Evolutionary conservation across 225 moss, liverwort and hornwort species (phyloP).

Genomic region (Sphagnum contortum): DNA sequence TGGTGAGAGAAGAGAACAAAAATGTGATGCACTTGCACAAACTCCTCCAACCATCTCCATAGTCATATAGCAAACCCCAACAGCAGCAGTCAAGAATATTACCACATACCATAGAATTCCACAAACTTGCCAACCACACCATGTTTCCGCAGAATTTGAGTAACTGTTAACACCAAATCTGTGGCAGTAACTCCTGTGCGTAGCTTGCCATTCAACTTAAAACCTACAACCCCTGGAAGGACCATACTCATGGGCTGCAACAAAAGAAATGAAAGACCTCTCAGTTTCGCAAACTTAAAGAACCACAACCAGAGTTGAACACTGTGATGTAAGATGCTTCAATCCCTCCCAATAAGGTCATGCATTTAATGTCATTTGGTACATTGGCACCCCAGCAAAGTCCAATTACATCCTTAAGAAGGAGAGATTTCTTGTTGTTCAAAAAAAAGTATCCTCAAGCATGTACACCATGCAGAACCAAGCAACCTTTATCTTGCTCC

Average conservation of each 20-base stretch:
- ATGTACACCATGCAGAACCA: background rate
- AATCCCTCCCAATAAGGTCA: too few species aligned
- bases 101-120: slow-evolving; percentile 82
- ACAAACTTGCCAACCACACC: slow-evolving; percentile 99
- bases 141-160: slow-evolving; percentile 86
- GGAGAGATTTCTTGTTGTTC: background rate
- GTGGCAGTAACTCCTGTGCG: slow-evolving; percentile 91
- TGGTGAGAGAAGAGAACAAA: background rate
- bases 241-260: slow-evolving; percentile 99
- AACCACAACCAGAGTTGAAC: too few species aligned
- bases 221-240: slow-evolving; percentile 91
- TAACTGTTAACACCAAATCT: slow-evolving; percentile 91
- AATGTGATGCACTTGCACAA: background rate
- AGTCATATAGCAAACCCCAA: background rate
- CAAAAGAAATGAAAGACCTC: slow-evolving; percentile 5
- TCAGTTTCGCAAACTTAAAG: background rate
- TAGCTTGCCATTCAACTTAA: slow-evolving; percentile 79
- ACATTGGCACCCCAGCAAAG: too few species aligned
- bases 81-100: slow-evolving; percentile 3
- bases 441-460: too few species aligned
- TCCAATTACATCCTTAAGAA: too few species aligned
- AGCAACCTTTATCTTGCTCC: background rate
- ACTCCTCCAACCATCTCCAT: too few species aligned
- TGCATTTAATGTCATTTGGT: too few species aligned
- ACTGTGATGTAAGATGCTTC: too few species aligned